These are phyloP conservation scores for Bimuria novae-zelandiae DNA, from an alignment of 2,329 filamentous ascomycete genomes.

Conservation along the genomic window DNA sequence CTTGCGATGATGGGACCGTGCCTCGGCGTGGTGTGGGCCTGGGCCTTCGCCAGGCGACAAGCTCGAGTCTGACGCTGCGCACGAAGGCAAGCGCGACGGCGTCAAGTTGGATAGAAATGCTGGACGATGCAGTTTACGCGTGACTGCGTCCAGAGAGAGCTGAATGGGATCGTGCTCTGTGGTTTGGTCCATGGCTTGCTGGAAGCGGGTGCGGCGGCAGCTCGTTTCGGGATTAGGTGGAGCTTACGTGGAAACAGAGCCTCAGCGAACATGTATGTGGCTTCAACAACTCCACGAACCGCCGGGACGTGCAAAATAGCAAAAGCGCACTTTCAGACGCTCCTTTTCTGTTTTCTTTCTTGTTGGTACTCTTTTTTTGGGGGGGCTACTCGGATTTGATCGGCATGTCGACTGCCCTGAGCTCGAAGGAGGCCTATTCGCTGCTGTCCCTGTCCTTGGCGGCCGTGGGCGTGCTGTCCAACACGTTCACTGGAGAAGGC, in stretches of 20 bases:
- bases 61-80: constrained; percentile 45
- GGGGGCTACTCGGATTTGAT: background rate
- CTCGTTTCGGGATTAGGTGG: constrained; percentile 25
- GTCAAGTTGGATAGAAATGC: constrained; percentile 42
- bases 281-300: constrained; percentile 25
- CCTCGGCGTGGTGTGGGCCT: constrained; percentile 34
- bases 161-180: constrained; percentile 36
- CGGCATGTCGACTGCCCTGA: constrained; percentile 49
- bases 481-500: constrained; percentile 79
- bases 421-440: constrained; percentile 59
- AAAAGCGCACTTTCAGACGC: constrained; percentile 18
- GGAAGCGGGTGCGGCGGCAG: constrained; percentile 18
- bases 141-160: constrained; percentile 40
- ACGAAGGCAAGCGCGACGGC: constrained; percentile 43
- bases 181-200: constrained; percentile 34
- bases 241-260: constrained; percentile 8
- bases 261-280: constrained; percentile 13
- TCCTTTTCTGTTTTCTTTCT: constrained; percentile 19
- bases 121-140: constrained; percentile 37
- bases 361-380: constrained; percentile 6
- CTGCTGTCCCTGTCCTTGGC: constrained; percentile 68
- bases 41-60: constrained; percentile 20
- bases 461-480: constrained; percentile 74
- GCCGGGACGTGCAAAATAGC: constrained; percentile 17
- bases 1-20: constrained; percentile 34